A percentile compares a stretch with the other conserved stretches of the same genome.
Evolutionary conservation across 1,284 basidiomycete genomes (phyloP).

Genomic region (Sporisorium graminicola): DNA sequence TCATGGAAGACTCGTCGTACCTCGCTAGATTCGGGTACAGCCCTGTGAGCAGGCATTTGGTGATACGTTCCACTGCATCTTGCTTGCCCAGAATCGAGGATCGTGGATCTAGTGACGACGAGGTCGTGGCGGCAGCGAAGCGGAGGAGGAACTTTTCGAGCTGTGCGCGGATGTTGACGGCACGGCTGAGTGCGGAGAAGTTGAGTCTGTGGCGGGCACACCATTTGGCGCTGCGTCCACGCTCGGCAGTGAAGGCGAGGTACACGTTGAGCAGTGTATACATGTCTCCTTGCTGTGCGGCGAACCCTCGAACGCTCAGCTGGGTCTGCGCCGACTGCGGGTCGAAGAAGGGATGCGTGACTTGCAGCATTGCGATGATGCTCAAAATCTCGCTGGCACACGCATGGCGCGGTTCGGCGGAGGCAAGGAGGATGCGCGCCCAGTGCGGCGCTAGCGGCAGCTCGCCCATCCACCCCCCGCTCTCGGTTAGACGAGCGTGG

Average conservation of each 20-base stretch:
- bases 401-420: slow-evolving; percentile 72
- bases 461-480: slow-evolving; percentile 75
- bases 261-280: slow-evolving; percentile 92
- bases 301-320: slow-evolving; percentile 91
- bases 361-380: slow-evolving; percentile 92
- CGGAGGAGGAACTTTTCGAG: slow-evolving; percentile 91
- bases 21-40: slow-evolving; percentile 92
- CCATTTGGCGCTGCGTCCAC: slow-evolving; percentile 85
- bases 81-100: slow-evolving; percentile 77
- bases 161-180: slow-evolving; percentile 89
- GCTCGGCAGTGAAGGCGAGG: slow-evolving; percentile 87
- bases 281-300: slow-evolving; percentile 96
- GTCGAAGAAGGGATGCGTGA: slow-evolving; percentile 55
- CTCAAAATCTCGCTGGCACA: slow-evolving; percentile 95
- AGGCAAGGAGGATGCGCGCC: slow-evolving; percentile 71
- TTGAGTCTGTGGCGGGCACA: slow-evolving; percentile 91
- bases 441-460: slow-evolving; percentile 75
- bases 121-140: slow-evolving; percentile 74
- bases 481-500: slow-evolving; percentile 71
- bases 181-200: slow-evolving; percentile 90
- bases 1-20: slow-evolving; percentile 66
- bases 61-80: slow-evolving; percentile 72
- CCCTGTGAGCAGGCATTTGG: slow-evolving; percentile 87
- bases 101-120: slow-evolving; percentile 41
- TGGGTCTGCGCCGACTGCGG: slow-evolving; percentile 81